Conservation (phyloP, 208 protist genomes). For the Naegleria gruberi region DNA sequence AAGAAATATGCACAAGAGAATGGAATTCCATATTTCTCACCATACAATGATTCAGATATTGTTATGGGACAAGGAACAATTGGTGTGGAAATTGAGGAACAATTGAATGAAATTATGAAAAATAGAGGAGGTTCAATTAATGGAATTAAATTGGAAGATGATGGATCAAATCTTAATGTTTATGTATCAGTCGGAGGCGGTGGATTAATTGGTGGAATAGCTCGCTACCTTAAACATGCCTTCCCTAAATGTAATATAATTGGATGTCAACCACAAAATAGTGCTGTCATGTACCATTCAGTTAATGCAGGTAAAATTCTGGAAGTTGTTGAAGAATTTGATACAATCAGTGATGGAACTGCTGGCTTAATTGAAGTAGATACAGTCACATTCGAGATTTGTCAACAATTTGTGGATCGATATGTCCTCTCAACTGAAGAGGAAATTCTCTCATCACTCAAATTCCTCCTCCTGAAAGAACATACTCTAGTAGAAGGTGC, state of each 20-base stretch:
- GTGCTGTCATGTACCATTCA: background rate
- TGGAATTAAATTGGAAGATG: background rate
- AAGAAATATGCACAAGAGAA: background rate
- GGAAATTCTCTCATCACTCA: background rate
- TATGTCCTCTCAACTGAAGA: background rate
- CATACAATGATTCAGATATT: background rate
- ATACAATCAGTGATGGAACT: background rate
- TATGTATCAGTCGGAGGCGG: conserved; percentile 22
- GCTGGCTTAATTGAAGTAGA: background rate
- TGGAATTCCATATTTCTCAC: background rate
- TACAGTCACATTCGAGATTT: background rate
- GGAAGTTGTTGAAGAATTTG: background rate
- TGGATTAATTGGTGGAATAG: conserved; percentile 21
- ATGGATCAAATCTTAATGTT: background rate
- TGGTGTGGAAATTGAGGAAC: background rate
- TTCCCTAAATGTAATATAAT: background rate
- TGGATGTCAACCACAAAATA: background rate
- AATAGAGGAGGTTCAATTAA: background rate
- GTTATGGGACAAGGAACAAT: background rate
- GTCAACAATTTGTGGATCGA: background rate
- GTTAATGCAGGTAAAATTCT: background rate
- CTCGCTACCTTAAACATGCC: conserved; percentile 14
- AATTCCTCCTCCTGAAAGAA: background rate
- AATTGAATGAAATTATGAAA: background rate
- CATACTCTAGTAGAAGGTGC: background rate